Base-by-base conservation (phyloP, 495 filamentous ascomycete genomes). In the Paragyromitra xinjiangensis region DNA sequence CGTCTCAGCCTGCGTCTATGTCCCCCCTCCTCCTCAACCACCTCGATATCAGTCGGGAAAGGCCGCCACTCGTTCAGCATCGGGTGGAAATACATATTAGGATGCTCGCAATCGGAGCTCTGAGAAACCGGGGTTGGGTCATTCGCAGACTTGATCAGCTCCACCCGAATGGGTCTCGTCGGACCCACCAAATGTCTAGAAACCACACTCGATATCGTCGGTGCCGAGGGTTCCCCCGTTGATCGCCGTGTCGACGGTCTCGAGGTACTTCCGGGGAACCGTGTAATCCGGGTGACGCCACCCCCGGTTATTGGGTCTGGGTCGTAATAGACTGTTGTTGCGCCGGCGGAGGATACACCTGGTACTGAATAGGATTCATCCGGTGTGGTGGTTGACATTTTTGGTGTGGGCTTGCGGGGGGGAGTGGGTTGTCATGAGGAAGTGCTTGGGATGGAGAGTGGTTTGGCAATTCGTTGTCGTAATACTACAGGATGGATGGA, bases 61-160 rank as follows among this genome's bases (percentile, higher is more conserved):
- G 70, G 70, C 12, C 70, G 29, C 70, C 70, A 73, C 50, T 73
- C 70, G 19, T 56, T 44, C 48, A 73, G 39, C 37, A 55, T 63
- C 6, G 61, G 59, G 58, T 65, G 70, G 24, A 65, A 73, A 22
- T 73, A 73, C 37, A 65, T 29, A 26, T 65, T 63, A 4, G 29
- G 29, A 34, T 34, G 29, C 4, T 34, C 29, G 1, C 19, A 26
- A 24, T 55, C 39, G 4, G 5, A 12, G 29, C 64, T 66, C 39
- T 34, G 29, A 3, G 69, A 14, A 26, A 67, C 26, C 4, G 48
- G 59, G 2, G 50, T 55, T 5, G 63, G 61, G 14, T 56, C 37
- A 14, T 44, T 29, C 5, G 45, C 61, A 1, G 59, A 58, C 22
- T 37, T 26, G 26, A 73, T 65, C 12, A 73, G 39, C 1, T 24